Conservation (phyloP, 306 rosid species). For the Bauhinia variegata region DNA sequence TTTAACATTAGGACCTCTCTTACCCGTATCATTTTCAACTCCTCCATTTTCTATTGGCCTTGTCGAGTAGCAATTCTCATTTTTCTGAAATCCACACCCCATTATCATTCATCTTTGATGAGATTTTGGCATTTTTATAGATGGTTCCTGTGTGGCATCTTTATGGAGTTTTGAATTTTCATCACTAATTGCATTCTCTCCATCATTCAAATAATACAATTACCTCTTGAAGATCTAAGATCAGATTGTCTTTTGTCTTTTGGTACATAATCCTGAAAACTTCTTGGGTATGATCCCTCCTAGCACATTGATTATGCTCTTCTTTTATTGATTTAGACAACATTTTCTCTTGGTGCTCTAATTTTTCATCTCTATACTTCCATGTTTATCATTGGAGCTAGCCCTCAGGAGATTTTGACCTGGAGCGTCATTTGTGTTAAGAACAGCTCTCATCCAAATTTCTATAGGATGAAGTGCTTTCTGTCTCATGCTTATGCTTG, state of each 20-base stretch:
- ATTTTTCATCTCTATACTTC: conserved; percentile 52
- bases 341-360: conserved; percentile 53
- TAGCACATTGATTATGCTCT: conserved; percentile 46
- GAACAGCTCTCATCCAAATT: conserved; percentile 44
- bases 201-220: conserved; percentile 44
- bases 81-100: conserved; percentile 39
- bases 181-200: conserved; percentile 45
- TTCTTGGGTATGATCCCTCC: conserved; percentile 51
- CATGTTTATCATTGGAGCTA: conserved; percentile 47
- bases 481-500: conserved; percentile 49
- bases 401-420: conserved; percentile 65
- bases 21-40: conserved; percentile 46
- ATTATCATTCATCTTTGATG: conserved; percentile 33
- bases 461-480: conserved; percentile 49
- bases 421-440: conserved; percentile 49
- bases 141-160: conserved; percentile 40
- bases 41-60: conserved; percentile 37
- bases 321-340: conserved; percentile 53
- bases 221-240: conserved; percentile 55
- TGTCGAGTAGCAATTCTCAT: conserved; percentile 36
- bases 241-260: conserved; percentile 41
- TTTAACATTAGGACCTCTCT: background rate
- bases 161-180: conserved; percentile 40
- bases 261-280: conserved; percentile 46
- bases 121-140: conserved; percentile 31